Evolutionary conservation across 1,139 yeast species (phyloP).

Genomic region (Magnusiomyces sp.): DNA sequence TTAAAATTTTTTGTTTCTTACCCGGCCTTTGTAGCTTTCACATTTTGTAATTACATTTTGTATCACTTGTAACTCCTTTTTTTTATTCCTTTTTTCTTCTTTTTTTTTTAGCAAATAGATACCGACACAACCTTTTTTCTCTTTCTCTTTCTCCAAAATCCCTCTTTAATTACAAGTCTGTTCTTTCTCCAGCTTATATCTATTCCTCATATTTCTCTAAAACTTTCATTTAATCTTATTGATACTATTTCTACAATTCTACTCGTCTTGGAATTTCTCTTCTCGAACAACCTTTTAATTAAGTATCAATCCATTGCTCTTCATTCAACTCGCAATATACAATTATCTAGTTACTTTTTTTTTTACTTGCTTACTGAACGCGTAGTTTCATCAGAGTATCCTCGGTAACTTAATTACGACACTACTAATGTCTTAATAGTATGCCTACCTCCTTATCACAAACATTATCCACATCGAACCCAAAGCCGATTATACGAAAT

Average conservation of each 20-base stretch:
- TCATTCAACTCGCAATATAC: not conserved
- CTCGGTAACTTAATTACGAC: too few relatives aligned
- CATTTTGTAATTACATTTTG: not conserved
- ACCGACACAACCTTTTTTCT: conserved; percentile 1
- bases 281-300: too few relatives aligned
- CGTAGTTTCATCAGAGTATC: too few relatives aligned
- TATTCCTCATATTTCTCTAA: not conserved
- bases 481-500: not conserved
- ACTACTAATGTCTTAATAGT: too few relatives aligned
- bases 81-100: conserved; percentile 1
- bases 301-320: too few relatives aligned
- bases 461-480: too few relatives aligned
- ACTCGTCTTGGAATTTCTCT: too few relatives aligned
- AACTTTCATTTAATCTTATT: not conserved
- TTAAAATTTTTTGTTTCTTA: conserved; percentile 1
- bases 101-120: not conserved
- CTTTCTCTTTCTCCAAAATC: not conserved
- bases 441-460: too few relatives aligned
- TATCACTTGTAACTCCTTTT: not conserved
- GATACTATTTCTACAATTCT: not conserved
- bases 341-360: too few relatives aligned
- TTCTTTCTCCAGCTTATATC: conserved; percentile 1
- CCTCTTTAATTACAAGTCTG: not conserved
- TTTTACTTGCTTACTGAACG: too few relatives aligned
- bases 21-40: not conserved